Conservation (phyloP, 2,329 filamentous ascomycete genomes). For the Aschersonia sp. region DNA sequence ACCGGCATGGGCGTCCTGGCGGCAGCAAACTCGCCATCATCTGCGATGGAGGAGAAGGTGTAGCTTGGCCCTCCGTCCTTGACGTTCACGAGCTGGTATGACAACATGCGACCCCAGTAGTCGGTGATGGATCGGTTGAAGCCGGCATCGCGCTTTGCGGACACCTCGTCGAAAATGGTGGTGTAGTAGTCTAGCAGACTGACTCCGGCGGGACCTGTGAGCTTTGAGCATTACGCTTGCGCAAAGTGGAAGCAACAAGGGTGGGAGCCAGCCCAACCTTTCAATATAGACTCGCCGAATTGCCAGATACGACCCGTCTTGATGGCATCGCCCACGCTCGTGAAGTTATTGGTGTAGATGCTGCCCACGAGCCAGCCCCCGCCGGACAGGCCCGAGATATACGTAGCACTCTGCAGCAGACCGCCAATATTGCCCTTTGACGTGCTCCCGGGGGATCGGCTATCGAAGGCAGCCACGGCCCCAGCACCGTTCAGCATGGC, state of each 20-base stretch:
- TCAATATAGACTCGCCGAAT: constrained; percentile 24
- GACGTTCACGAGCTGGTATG: constrained; percentile 71
- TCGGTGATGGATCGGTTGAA: constrained; percentile 60
- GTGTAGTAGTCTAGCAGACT: constrained; percentile 23
- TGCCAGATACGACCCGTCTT: constrained; percentile 23
- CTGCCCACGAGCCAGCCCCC: constrained; percentile 78
- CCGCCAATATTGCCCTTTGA: constrained; percentile 58
- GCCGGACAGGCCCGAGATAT: constrained; percentile 67
- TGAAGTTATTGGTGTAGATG: constrained; percentile 73
- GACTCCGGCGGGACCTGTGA: constrained; percentile 18
- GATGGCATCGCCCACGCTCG: constrained; percentile 30
- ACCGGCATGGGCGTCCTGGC: constrained; percentile 34
- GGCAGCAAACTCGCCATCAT: constrained; percentile 25
- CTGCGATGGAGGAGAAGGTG: constrained; percentile 61
- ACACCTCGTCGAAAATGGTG: constrained; percentile 18
- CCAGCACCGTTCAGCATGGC: constrained; percentile 75
- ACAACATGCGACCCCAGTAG: constrained; percentile 79
- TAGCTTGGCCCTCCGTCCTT: constrained; percentile 58
- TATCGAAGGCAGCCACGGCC: constrained; percentile 65
- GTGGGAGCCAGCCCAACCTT: constrained; percentile 7
- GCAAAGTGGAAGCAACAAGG: neutral
- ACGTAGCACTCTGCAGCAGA: constrained; percentile 66
- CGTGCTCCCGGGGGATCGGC: constrained; percentile 37
- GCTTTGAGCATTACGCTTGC: too few relatives aligned
- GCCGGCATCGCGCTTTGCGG: constrained; percentile 22